A percentile compares a stretch with the other conserved stretches of the same genome.
These are phyloP conservation scores for Prototheca wickerhamii DNA, from an alignment of 163 green algal genomes.

Conservation along the genomic window DNA sequence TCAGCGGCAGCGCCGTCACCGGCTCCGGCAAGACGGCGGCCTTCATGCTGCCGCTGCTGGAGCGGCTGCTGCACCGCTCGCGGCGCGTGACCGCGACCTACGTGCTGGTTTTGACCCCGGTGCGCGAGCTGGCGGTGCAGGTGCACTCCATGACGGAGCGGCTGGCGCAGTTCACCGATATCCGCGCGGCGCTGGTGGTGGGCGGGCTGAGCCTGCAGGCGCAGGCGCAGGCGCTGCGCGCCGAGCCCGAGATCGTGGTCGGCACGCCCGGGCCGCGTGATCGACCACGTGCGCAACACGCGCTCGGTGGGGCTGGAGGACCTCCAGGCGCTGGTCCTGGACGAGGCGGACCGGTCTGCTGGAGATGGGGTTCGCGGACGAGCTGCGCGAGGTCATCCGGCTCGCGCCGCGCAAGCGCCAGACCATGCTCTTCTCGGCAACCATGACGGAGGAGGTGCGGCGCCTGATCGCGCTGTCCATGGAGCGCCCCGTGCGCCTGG, in stretches of 20 bases:
- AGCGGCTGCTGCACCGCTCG: conserved; percentile 83
- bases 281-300: conserved; percentile 79
- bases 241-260: conserved; percentile 84
- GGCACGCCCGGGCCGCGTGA: conserved; percentile 81
- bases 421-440: conserved; percentile 94
- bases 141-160: conserved; percentile 90
- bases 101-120: conserved; percentile 88
- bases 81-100: conserved; percentile 73
- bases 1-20: conserved; percentile 89
- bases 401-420: conserved; percentile 78
- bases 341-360: conserved; percentile 93
- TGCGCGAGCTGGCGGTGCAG: conserved; percentile 92
- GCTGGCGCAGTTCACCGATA: conserved; percentile 91
- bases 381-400: conserved; percentile 75
- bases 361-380: conserved; percentile 76
- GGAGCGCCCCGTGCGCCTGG: conserved; percentile 79
- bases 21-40: conserved; percentile 92
- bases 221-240: conserved; percentile 45
- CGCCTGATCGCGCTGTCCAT: conserved; percentile 72
- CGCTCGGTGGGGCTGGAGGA: conserved; percentile 87
- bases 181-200: conserved; percentile 81
- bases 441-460: conserved; percentile 83
- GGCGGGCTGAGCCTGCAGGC: conserved; percentile 78
- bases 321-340: conserved; percentile 84
- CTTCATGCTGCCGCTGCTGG: conserved; percentile 87